phyloP scores from a whole-genome alignment of 257 asterid genomes.

The Solanum peruvianum region DNA sequence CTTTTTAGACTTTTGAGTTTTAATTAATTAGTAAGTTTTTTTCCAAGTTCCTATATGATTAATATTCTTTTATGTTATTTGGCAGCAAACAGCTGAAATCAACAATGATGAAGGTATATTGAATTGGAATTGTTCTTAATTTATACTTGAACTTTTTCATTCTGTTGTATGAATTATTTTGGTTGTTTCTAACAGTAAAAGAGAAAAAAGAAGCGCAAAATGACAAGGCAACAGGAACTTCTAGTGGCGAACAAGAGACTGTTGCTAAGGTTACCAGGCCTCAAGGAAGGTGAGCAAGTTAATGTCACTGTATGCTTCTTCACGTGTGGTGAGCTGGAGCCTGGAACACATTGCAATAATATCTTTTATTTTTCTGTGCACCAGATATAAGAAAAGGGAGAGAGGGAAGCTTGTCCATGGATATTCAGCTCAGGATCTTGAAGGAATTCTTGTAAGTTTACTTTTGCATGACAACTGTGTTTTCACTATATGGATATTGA shows the following conservation, averaged over 20 bases:
- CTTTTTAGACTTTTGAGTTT: background rate
- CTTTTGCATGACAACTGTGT: background rate
- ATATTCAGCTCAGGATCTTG: slow-evolving; percentile 85
- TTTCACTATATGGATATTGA: background rate
- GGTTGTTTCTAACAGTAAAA: background rate
- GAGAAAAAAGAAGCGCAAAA: slow-evolving; percentile 17
- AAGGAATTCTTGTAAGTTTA: slow-evolving; percentile 82
- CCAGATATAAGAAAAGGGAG: slow-evolving; percentile 84
- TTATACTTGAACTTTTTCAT: background rate
- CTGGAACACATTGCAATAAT: background rate
- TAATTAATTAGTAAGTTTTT: background rate
- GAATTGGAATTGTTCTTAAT: background rate
- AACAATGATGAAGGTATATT: slow-evolving; percentile 44
- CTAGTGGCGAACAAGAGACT: slow-evolving; percentile 16
- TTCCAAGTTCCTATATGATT: background rate
- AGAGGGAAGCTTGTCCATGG: slow-evolving; percentile 66
- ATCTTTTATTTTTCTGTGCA: background rate
- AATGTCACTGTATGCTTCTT: background rate
- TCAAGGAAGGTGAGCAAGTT: slow-evolving; percentile 72
- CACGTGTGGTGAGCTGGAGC: background rate
- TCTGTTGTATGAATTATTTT: background rate
- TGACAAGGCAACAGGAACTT: slow-evolving; percentile 9
- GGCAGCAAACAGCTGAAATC: slow-evolving; percentile 56
- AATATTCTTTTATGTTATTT: slow-evolving; percentile 1
- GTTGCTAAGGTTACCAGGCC: slow-evolving; percentile 69